Percentiles rank a stretch among this genome's conserved stretches.
These are phyloP conservation scores for Plasmopara halstedii DNA, from an alignment of 352 stramenopile genomes.

Conservation along the genomic window DNA sequence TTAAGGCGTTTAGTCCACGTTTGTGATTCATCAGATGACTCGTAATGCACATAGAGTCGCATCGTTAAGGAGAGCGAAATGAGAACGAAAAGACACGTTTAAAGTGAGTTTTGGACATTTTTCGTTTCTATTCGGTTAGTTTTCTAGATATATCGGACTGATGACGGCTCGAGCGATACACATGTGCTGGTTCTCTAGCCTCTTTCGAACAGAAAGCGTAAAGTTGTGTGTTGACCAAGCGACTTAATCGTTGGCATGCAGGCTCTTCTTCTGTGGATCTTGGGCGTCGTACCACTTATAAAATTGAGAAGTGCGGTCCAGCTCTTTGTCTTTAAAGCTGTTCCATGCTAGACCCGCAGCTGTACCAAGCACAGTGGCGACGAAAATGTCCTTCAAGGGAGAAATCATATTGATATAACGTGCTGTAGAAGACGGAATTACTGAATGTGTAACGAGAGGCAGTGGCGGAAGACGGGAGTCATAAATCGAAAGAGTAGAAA, in stretches of 20 bases:
- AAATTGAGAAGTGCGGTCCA: conserved; percentile 68
- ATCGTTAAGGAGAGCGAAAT: conserved; percentile 1
- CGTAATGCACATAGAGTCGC: conserved; percentile 69
- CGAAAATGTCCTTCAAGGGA: conserved; percentile 74
- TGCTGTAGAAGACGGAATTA: conserved; percentile 11
- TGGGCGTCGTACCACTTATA: conserved; percentile 80
- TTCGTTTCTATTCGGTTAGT: too few relatives aligned
- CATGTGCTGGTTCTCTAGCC: not conserved
- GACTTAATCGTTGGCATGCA: conserved; percentile 30
- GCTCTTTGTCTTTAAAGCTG: conserved; percentile 54
- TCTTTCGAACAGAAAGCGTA: not conserved
- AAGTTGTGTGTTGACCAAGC: not conserved
- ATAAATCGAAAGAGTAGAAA: not conserved
- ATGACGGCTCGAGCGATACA: not conserved
- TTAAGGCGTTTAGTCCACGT: conserved; percentile 54
- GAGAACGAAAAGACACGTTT: not conserved
- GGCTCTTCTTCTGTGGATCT: conserved; percentile 52
- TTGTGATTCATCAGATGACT: conserved; percentile 18
- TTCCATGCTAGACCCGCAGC: conserved; percentile 48
- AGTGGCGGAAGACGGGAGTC: conserved; percentile 13
- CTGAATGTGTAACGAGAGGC: conserved; percentile 18
- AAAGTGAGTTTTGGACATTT: not conserved
- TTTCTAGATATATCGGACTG: too few relatives aligned
- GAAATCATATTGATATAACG: conserved; percentile 50
- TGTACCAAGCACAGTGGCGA: conserved; percentile 62